Percentiles rank a stretch among this genome's conserved stretches.
Conservation (phyloP, 148 eudicot species). For the Silene uniflora region DNA sequence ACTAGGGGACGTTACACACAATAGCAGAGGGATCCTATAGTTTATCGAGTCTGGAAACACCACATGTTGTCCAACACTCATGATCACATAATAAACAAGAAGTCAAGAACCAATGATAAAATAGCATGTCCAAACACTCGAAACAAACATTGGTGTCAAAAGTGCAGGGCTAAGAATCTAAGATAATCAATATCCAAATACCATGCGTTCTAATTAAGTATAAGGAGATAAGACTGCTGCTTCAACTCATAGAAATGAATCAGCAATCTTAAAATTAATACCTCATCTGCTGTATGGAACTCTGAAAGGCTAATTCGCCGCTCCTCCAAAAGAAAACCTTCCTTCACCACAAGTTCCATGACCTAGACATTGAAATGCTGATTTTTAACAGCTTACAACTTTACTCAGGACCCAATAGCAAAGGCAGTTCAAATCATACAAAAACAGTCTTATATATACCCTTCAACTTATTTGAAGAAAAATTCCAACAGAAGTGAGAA, state of each 20-base stretch:
- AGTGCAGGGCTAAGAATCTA: background rate
- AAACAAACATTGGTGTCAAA: too few species aligned
- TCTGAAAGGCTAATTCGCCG: slow-evolving; percentile 87
- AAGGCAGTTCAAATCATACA: background rate
- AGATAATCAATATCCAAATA: too few species aligned
- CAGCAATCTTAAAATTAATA: slow-evolving; percentile 18
- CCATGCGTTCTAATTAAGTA: too few species aligned
- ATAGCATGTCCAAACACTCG: too few species aligned
- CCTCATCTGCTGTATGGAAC: slow-evolving; percentile 98
- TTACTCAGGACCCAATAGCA: background rate
- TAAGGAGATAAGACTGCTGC: too few species aligned
- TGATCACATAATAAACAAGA: too few species aligned
- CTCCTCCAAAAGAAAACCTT: slow-evolving; percentile 65
- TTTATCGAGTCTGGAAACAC: too few species aligned
- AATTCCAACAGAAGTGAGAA: too few species aligned
- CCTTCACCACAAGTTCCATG: slow-evolving; percentile 85
- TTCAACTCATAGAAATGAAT: slow-evolving; percentile 1
- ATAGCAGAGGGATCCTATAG: too few species aligned
- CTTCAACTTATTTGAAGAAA: background rate
- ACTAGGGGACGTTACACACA: too few species aligned
- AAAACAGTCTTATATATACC: background rate
- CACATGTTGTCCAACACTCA: too few species aligned
- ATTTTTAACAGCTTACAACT: background rate
- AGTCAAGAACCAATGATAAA: too few species aligned
- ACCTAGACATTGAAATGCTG: slow-evolving; percentile 45